Conservation (phyloP, 148 eudicot species). For the Rhododendron griersonianum region DNA sequence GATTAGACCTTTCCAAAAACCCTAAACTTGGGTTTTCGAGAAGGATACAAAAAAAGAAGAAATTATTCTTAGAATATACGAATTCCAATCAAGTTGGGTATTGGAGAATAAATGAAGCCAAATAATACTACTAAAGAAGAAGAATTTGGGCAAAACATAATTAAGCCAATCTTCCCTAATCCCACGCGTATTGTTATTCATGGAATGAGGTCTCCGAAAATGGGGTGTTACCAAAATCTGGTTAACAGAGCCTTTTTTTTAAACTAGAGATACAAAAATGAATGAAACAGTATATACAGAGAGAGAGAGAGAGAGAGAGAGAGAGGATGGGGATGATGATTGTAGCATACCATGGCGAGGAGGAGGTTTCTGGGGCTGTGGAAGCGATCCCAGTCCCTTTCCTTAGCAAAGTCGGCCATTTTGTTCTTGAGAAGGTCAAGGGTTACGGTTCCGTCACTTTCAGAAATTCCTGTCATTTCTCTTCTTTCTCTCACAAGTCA, state of each 20-base stretch:
- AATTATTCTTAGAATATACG: no score
- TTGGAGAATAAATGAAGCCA: background rate
- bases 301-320: background rate
- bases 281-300: background rate
- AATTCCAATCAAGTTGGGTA: background rate
- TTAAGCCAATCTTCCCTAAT: background rate
- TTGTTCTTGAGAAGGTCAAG: slow-evolving; percentile 51
- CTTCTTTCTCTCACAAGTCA: background rate
- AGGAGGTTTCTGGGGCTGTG: slow-evolving; percentile 89
- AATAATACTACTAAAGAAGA: background rate
- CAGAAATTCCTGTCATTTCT: slow-evolving; percentile 34
- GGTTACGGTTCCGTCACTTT: slow-evolving; percentile 39
- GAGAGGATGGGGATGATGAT: background rate
- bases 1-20: background rate
- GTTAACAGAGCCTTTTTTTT: background rate
- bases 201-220: background rate
- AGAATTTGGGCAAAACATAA: background rate
- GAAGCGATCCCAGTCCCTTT: slow-evolving; percentile 63
- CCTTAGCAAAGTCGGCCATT: slow-evolving; percentile 60
- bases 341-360: slow-evolving; percentile 57
- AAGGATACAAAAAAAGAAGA: background rate
- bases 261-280: background rate
- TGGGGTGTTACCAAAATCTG: background rate
- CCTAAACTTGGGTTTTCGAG: slow-evolving; percentile 6
- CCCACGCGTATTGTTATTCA: background rate